Conservation (phyloP, 208 protist genomes). For the Wallacemonas rigidus region DNA sequence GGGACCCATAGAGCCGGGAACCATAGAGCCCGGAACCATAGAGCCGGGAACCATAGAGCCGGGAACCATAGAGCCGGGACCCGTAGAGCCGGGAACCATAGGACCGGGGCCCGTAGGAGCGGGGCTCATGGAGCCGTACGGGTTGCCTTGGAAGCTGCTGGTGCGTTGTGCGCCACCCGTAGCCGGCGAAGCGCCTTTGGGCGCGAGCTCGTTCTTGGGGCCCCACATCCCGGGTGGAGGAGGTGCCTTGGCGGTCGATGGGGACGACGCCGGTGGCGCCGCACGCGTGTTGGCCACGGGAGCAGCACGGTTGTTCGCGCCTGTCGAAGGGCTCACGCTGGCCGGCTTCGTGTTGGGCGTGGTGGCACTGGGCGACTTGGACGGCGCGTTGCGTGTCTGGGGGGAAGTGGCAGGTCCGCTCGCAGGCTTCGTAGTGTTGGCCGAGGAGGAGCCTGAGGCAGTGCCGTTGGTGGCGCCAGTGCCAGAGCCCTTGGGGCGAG, state of each 20-base stretch:
- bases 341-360: neutral
- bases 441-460: neutral
- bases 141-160: constrained; percentile 23
- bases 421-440: constrained; percentile 14
- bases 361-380: constrained; percentile 1
- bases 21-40: neutral
- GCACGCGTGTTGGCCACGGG: neutral
- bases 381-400: constrained; percentile 7
- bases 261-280: constrained; percentile 1
- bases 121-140: constrained; percentile 24
- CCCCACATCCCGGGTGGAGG: constrained; percentile 24
- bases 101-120: constrained; percentile 17
- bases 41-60: too few species aligned
- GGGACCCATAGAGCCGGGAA: constrained; percentile 15
- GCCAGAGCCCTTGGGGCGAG: constrained; percentile 19
- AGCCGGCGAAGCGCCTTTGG: constrained; percentile 8
- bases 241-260: neutral
- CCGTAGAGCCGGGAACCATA: too few species aligned
- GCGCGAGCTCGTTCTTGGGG: constrained; percentile 21
- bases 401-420: neutral
- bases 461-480: neutral
- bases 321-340: neutral
- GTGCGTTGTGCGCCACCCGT: constrained; percentile 8
- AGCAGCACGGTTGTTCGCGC: neutral
- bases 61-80: too few species aligned